Percentiles rank a stretch among this genome's conserved stretches.
phyloP scores from a whole-genome alignment of 306 rosid species.

The Gillenia trifoliata region DNA sequence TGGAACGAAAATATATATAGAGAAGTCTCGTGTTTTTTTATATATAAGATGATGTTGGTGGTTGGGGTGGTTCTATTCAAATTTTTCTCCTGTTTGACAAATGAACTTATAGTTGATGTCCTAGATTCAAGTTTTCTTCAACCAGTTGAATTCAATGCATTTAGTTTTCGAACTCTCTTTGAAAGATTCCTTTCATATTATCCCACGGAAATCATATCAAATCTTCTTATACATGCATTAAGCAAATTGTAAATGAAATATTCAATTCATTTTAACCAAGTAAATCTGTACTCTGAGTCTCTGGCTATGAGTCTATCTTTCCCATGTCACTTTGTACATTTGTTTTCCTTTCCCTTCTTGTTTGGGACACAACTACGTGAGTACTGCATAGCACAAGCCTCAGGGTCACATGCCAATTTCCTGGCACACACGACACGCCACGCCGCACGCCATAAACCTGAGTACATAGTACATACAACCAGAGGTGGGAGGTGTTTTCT shows the following conservation, averaged over 20 bases:
- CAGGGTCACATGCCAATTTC: slow-evolving; percentile 70
- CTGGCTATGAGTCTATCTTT: neutral
- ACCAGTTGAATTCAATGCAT: no score
- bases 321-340: neutral
- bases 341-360: slow-evolving; percentile 13
- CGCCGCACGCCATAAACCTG: slow-evolving; percentile 40
- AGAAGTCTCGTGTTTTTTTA: no score
- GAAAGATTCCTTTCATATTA: neutral
- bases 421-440: slow-evolving; percentile 57
- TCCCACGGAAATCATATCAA: neutral
- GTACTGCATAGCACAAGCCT: slow-evolving; percentile 4
- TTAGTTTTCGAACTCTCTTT: no score
- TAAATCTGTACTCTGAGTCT: neutral
- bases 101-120: no score
- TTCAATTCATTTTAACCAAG: neutral
- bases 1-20: no score
- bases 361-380: slow-evolving; percentile 59
- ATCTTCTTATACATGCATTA: neutral
- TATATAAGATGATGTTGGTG: no score
- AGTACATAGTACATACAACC: no score
- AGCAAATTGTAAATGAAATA: neutral
- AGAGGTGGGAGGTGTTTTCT: slow-evolving; percentile 25
- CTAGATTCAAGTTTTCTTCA: no score
- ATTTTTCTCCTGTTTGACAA: no score
- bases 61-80: no score